A percentile compares a stretch with the other conserved stretches of the same genome.
phyloP scores from a whole-genome alignment of 345 rosid species.

The Boechera stricta region DNA sequence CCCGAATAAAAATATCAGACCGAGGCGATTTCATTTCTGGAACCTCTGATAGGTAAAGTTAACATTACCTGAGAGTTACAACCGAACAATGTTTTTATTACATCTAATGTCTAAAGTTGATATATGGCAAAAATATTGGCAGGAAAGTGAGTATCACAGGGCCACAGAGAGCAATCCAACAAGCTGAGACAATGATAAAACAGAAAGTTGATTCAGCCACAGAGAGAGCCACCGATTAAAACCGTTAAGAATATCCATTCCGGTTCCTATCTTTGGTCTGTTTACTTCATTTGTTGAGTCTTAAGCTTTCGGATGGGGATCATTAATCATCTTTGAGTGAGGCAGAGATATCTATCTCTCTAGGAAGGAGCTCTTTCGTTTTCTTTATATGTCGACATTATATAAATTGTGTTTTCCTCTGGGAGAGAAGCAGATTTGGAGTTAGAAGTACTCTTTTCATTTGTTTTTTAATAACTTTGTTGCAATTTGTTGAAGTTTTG shows the following conservation, averaged over 20 bases:
- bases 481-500: conserved; percentile 45
- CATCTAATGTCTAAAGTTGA: conserved; percentile 28
- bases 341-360: conserved; percentile 29
- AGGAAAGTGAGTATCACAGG: conserved; percentile 98
- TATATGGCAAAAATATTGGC: conserved; percentile 35
- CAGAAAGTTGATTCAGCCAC: conserved; percentile 89
- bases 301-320: conserved; percentile 38
- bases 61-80: background rate
- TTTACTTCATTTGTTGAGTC: conserved; percentile 36
- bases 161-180: conserved; percentile 78
- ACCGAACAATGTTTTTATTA: background rate
- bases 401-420: conserved; percentile 36
- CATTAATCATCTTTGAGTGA: conserved; percentile 36
- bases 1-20: conserved; percentile 92
- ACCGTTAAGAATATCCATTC: background rate
- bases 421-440: conserved; percentile 41
- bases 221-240: conserved; percentile 73
- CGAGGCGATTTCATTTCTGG: conserved; percentile 96
- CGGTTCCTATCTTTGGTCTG: conserved; percentile 30
- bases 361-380: conserved; percentile 31
- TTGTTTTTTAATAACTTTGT: conserved; percentile 33
- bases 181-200: conserved; percentile 93
- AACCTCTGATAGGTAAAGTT: conserved; percentile 78
- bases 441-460: conserved; percentile 42
- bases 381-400: conserved; percentile 6